Evolutionary conservation across 371 early-diverging fungal genomes (phyloP).

Genomic region (Mucor saturninus): DNA sequence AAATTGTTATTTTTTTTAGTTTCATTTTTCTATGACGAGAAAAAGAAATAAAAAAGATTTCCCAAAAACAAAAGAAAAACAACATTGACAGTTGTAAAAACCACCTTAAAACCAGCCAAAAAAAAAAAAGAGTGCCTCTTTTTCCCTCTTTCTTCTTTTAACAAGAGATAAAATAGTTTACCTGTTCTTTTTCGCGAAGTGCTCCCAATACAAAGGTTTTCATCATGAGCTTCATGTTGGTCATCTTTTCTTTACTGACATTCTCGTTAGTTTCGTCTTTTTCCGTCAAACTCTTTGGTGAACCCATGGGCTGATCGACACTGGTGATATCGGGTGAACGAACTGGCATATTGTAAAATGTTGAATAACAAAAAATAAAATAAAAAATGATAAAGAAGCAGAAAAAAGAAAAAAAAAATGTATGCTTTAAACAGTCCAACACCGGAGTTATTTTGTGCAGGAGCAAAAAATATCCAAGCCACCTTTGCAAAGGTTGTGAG

Average conservation of each 20-base stretch:
- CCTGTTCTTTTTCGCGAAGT: constrained; percentile 51
- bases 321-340: constrained; percentile 7
- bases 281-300: constrained; percentile 1
- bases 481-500: too few species aligned
- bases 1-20: constrained; percentile 6
- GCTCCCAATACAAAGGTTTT: constrained; percentile 46
- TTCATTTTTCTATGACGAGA: not conserved
- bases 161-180: constrained; percentile 34
- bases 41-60: constrained; percentile 12
- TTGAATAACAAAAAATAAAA: not conserved
- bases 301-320: not conserved
- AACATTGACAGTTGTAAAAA: not conserved
- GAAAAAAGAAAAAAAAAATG: not conserved
- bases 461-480: too few species aligned
- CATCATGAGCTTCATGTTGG: constrained; percentile 53
- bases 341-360: not conserved
- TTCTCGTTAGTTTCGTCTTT: constrained; percentile 34
- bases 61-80: constrained; percentile 15
- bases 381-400: not conserved
- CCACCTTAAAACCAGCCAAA: constrained; percentile 2
- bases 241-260: constrained; percentile 39
- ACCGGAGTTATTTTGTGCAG: too few species aligned
- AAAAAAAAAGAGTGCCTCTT: not conserved
- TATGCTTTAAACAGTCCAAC: too few species aligned
- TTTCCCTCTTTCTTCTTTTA: not conserved